These are phyloP conservation scores for Blastosporella zonata DNA, from an alignment of 1,284 basidiomycete genomes.

Conservation along the genomic window DNA sequence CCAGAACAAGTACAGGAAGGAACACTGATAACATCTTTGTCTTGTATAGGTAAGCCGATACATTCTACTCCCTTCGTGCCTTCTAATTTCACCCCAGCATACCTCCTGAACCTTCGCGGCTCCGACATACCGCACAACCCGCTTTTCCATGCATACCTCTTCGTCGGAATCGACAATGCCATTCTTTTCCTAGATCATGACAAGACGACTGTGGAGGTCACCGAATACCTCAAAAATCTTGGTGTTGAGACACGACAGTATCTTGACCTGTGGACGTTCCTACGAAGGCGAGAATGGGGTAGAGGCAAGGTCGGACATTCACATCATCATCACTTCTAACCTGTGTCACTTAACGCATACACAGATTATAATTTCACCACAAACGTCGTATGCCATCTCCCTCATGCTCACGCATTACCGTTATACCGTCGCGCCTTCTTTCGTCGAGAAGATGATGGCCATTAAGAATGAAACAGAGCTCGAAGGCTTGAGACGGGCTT, in stretches of 20 bases:
- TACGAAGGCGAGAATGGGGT: constrained; percentile 72
- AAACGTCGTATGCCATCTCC: constrained; percentile 77
- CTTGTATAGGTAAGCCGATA: constrained; percentile 54
- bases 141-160: constrained; percentile 83
- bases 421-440: constrained; percentile 64
- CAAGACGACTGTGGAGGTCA: constrained; percentile 56
- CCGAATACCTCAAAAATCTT: constrained; percentile 57
- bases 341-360: constrained; percentile 2
- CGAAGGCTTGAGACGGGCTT: constrained; percentile 79
- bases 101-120: constrained; percentile 81
- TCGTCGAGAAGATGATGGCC: constrained; percentile 78
- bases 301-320: constrained; percentile 57
- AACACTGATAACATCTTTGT: constrained; percentile 59
- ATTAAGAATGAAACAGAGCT: constrained; percentile 89
- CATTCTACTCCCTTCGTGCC: constrained; percentile 8
- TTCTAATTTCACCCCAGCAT: constrained; percentile 43
- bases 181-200: constrained; percentile 68
- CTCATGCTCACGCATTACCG: constrained; percentile 77
- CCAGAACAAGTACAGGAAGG: constrained; percentile 62
- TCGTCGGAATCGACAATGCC: constrained; percentile 57
- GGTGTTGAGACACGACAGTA: constrained; percentile 65
- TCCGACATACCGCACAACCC: constrained; percentile 87
- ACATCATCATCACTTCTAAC: not conserved
- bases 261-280: constrained; percentile 79
- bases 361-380: constrained; percentile 63